These are phyloP conservation scores for Fibroporia radiculosa DNA, from an alignment of 768 basidiomycete genomes.

Conservation along the genomic window DNA sequence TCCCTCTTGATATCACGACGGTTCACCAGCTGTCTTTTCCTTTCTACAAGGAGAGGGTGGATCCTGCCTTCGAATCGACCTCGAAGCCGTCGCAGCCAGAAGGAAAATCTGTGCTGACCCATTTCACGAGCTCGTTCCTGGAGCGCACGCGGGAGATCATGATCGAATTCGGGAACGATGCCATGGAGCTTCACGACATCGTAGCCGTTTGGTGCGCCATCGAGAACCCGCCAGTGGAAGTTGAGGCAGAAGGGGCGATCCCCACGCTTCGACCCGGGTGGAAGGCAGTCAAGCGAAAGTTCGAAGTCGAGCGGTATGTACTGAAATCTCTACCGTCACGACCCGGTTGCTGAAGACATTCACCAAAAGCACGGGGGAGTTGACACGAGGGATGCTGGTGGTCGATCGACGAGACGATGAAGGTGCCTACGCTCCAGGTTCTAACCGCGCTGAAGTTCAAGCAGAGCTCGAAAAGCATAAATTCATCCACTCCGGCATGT, in stretches of 20 bases:
- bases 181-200: conserved; percentile 87
- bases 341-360: background rate
- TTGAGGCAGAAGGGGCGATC: conserved; percentile 12
- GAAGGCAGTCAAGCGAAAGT: conserved; percentile 28
- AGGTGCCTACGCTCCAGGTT: conserved; percentile 57
- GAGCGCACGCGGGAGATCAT: conserved; percentile 71
- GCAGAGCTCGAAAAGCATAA: conserved; percentile 35
- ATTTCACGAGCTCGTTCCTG: conserved; percentile 77
- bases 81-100: conserved; percentile 35
- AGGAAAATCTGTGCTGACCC: conserved; percentile 52
- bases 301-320: conserved; percentile 38
- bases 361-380: conserved; percentile 54
- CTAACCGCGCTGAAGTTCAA: conserved; percentile 59
- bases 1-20: conserved; percentile 80
- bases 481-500: conserved; percentile 22
- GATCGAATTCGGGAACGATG: conserved; percentile 74
- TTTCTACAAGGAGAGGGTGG: conserved; percentile 48
- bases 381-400: conserved; percentile 84
- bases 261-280: conserved; percentile 43
- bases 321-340: too few relatives aligned
- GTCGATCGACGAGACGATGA: conserved; percentile 66
- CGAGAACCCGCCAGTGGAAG: conserved; percentile 47
- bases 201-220: conserved; percentile 86
- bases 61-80: conserved; percentile 50
- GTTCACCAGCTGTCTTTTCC: conserved; percentile 72